Percentiles rank a stretch among this genome's conserved stretches.
These are phyloP conservation scores for Quercus mongolica DNA, from an alignment of 306 rosid genomes.

Conservation along the genomic window DNA sequence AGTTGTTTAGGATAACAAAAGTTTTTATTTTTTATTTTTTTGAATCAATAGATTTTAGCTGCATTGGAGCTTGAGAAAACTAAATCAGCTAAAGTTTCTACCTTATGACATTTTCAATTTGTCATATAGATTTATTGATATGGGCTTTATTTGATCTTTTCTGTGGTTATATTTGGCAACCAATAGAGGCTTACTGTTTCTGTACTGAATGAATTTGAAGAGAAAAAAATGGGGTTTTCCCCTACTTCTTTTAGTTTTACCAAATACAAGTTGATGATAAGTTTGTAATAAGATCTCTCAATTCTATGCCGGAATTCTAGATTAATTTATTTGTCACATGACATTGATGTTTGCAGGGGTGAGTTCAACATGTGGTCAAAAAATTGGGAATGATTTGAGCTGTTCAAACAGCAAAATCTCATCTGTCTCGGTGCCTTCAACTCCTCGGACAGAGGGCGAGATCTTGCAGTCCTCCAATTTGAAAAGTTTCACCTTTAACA, in stretches of 20 bases:
- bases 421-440: constrained; percentile 49
- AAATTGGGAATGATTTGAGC: constrained; percentile 30
- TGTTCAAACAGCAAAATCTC: constrained; percentile 49
- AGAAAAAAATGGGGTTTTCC: not conserved
- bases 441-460: constrained; percentile 91
- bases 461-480: constrained; percentile 77
- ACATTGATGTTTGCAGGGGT: constrained; percentile 35
- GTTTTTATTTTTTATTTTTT: not conserved
- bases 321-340: constrained; percentile 1
- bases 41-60: not conserved
- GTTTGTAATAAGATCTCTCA: constrained; percentile 7
- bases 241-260: not conserved
- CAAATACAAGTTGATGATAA: not conserved
- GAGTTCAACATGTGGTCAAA: constrained; percentile 37
- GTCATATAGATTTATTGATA: not conserved
- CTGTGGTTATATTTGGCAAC: not conserved
- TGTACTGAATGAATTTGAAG: not conserved
- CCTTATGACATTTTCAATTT: not conserved
- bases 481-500: constrained; percentile 66
- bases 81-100: not conserved
- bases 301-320: constrained; percentile 14
- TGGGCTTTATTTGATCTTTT: not conserved
- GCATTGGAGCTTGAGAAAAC: not conserved
- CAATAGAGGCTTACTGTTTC: not conserved
- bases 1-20: not conserved